Evolutionary conservation across 2,329 filamentous ascomycete species (phyloP), one percentile per base, ranked within the genome.

Genomic region (Botrytis paeoniae): DNA sequence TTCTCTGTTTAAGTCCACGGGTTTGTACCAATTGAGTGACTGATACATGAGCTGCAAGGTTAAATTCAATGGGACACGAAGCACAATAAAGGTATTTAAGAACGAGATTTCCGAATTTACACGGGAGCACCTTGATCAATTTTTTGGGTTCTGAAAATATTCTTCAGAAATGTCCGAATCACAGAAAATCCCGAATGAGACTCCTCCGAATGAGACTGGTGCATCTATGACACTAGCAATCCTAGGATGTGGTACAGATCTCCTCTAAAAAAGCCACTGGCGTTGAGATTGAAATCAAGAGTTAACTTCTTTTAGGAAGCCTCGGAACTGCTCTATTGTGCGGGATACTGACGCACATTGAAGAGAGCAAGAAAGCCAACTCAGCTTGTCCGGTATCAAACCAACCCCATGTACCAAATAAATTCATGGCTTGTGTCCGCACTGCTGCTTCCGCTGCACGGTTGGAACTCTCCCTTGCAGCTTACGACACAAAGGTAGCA

Each of bases 401-500:
- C 39, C 43, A n/a, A 32, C 22, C 32, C 41, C 32, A 64, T 48
- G 59, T 64, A 5, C 59, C 69, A 29, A 54, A 32, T 25, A 64
- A 65, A 22, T 71, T 71, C 69, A 71, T 71, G n/a, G 69, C 69
- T 71, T 71, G 69, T 18, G 69, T 0, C 22, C 72, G 87, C 87
- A 77, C 91, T 89, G 0, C 85, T 84, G 41, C 82, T 83, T 83
- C 92, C 92, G 80, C 81, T 78, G 1, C 83, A 83, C 0, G 85
- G 86, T 74, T 90, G 88, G 14, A 88, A 89, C 75, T 91, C 86
- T n/a, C 88, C 89, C 35, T 89, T 88, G 12, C 89, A 85, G 7
- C 86, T 85, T 68, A 92, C 89, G 37, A 89, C 89, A 22, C 89
- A 90, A 2, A 94, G 82, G 91, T 0, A 91, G 91, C 1, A 93